Percentiles rank a stretch among this genome's conserved stretches.
phyloP scores from a whole-genome alignment of 345 rosid species.

The Salix exigua region DNA sequence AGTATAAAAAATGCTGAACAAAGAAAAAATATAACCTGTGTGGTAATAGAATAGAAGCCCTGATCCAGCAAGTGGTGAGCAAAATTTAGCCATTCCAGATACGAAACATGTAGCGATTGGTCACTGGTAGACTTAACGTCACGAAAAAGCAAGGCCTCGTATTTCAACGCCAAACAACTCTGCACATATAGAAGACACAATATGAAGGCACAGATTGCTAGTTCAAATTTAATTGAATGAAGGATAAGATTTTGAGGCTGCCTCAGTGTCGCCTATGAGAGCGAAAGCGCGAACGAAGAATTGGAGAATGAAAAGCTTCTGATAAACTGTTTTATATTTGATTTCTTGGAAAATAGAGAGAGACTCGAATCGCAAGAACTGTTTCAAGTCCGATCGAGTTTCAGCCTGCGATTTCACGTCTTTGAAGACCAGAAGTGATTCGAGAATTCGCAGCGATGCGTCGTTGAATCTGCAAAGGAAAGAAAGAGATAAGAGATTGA shows the following conservation, averaged over 20 bases:
- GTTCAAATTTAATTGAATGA: neutral
- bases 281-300: conserved; percentile 76
- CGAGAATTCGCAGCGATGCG: conserved; percentile 56
- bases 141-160: conserved; percentile 64
- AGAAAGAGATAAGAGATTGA: neutral
- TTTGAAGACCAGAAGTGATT: conserved; percentile 44
- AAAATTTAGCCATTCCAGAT: conserved; percentile 60
- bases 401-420: conserved; percentile 45
- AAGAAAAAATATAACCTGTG: conserved; percentile 35
- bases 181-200: conserved; percentile 5
- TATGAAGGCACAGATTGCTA: neutral
- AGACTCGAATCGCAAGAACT: conserved; percentile 54
- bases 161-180: conserved; percentile 75
- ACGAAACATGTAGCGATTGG: conserved; percentile 51
- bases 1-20: neutral
- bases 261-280: conserved; percentile 71
- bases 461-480: conserved; percentile 51
- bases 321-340: conserved; percentile 36
- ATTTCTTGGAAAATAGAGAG: conserved; percentile 35
- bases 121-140: conserved; percentile 44
- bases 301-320: conserved; percentile 59
- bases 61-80: conserved; percentile 50
- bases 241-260: neutral
- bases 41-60: conserved; percentile 56
- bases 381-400: conserved; percentile 37